Percentiles rank a stretch among this genome's conserved stretches.
Evolutionary conservation across 2,329 filamentous ascomycete species (phyloP).

Genomic region (Aspergillus sp.): DNA sequence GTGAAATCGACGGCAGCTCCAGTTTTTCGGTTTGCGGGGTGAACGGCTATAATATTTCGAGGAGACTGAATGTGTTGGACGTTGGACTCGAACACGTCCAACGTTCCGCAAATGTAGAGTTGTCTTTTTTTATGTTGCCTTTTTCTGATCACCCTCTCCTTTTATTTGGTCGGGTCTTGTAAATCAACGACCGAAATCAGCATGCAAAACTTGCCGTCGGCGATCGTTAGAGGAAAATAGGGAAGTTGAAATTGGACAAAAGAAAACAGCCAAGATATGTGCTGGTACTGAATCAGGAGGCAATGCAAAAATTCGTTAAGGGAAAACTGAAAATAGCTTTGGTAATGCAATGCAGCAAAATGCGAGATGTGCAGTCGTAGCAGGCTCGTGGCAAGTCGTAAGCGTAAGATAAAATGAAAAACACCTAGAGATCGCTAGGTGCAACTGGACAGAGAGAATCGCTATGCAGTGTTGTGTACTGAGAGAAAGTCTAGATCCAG

Average conservation of each 20-base stretch:
- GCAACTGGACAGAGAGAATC: conserved; percentile 18
- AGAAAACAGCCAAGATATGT: conserved; percentile 4
- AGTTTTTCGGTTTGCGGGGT: conserved; percentile 74
- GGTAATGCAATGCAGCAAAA: conserved; percentile 24
- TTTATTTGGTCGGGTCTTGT: not conserved
- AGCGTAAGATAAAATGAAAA: conserved; percentile 31
- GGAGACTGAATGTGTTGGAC: conserved; percentile 12
- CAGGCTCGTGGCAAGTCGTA: conserved; percentile 35
- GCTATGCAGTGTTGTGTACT: conserved; percentile 17
- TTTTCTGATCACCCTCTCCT: not conserved
- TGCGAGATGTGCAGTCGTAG: conserved; percentile 29
- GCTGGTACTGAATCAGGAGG: conserved; percentile 1
- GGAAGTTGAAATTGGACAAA: not conserved
- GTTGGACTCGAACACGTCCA: conserved; percentile 26
- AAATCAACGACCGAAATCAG: conserved; percentile 1
- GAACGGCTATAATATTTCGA: conserved; percentile 28
- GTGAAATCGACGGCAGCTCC: conserved; percentile 86
- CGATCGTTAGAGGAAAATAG: not conserved
- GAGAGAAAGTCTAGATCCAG: conserved; percentile 25
- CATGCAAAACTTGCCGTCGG: conserved; percentile 6
- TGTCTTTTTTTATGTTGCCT: not conserved
- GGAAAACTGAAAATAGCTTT: conserved; percentile 14
- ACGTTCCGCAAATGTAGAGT: conserved; percentile 14
- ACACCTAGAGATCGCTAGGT: conserved; percentile 23
- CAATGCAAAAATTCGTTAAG: conserved; percentile 13